A percentile compares a stretch with the other conserved stretches of the same genome.
These are phyloP conservation scores for Plectosphaerella sp. DNA, from an alignment of 2,329 filamentous ascomycete species.

Conservation along the genomic window DNA sequence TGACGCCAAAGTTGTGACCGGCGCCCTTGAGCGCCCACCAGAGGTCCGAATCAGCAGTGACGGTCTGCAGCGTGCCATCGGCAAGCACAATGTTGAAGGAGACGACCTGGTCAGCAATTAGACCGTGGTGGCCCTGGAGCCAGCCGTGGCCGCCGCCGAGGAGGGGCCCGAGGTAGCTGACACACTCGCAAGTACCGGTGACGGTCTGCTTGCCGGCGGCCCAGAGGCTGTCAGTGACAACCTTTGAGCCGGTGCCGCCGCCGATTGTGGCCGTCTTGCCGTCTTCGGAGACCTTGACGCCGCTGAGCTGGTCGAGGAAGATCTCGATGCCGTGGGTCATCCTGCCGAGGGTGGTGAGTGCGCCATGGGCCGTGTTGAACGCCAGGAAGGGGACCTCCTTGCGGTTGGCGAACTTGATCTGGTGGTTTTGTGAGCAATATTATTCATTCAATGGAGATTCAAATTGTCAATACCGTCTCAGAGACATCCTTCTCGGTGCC, in stretches of 20 bases:
- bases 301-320: conserved; percentile 37
- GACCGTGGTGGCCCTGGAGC: conserved; percentile 48
- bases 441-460: not conserved
- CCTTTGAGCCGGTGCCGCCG: conserved; percentile 41
- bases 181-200: conserved; percentile 49
- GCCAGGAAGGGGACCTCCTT: conserved; percentile 45
- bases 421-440: not conserved
- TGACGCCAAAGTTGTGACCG: conserved; percentile 57
- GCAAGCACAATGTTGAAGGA: conserved; percentile 48
- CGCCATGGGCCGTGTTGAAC: conserved; percentile 47
- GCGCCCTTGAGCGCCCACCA: conserved; percentile 56
- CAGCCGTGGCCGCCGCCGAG: conserved; percentile 55
- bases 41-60: conserved; percentile 41
- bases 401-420: conserved; percentile 39
- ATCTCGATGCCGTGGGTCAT: conserved; percentile 49
- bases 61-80: conserved; percentile 34
- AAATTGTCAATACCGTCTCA: conserved; percentile 30
- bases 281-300: conserved; percentile 34
- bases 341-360: conserved; percentile 40
- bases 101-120: conserved; percentile 48
- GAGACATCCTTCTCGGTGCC: conserved; percentile 43
- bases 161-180: conserved; percentile 41
- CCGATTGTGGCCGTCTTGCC: conserved; percentile 40
- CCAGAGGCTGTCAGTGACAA: conserved; percentile 44
- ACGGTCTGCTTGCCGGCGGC: conserved; percentile 45